Conservation (phyloP, 78 protist species). For the Dictyostelium brefeldianum region DNA sequence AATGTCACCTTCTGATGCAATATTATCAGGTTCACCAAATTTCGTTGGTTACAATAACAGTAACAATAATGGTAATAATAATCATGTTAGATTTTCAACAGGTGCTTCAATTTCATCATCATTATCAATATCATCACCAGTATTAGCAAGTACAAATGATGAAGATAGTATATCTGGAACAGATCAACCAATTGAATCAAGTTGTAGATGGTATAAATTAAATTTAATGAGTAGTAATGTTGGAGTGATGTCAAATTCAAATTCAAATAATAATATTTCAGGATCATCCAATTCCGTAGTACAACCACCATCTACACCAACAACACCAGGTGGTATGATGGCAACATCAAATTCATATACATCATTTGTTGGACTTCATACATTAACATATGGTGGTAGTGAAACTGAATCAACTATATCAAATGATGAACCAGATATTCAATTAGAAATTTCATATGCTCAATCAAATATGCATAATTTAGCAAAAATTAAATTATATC, state of each 20-base stretch:
- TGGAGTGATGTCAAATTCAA: neutral
- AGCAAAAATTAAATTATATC: conserved; percentile 28
- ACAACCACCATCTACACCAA: neutral
- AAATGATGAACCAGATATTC: conserved; percentile 56
- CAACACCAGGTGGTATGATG: neutral
- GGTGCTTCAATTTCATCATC: conserved; percentile 28
- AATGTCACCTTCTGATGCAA: neutral
- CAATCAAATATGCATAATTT: conserved; percentile 35
- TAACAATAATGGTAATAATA: neutral
- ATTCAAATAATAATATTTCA: neutral
- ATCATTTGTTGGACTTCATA: conserved; percentile 22
- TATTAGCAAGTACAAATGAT: conserved; percentile 34
- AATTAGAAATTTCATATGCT: conserved; percentile 62
- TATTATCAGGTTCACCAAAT: conserved; percentile 60
- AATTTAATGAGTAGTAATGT: neutral
- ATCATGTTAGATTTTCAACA: neutral
- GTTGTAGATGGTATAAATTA: conserved; percentile 69
- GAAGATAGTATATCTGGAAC: neutral
- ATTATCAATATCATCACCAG: conserved; percentile 35
- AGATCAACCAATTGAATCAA: conserved; percentile 10
- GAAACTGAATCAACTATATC: conserved; percentile 40
- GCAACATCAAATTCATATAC: neutral
- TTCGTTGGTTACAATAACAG: conserved; percentile 8
- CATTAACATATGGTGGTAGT: neutral
- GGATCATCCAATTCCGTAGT: neutral